phyloP scores from a whole-genome alignment of 495 filamentous ascomycete genomes.

The Ascodesmis nigricans region DNA sequence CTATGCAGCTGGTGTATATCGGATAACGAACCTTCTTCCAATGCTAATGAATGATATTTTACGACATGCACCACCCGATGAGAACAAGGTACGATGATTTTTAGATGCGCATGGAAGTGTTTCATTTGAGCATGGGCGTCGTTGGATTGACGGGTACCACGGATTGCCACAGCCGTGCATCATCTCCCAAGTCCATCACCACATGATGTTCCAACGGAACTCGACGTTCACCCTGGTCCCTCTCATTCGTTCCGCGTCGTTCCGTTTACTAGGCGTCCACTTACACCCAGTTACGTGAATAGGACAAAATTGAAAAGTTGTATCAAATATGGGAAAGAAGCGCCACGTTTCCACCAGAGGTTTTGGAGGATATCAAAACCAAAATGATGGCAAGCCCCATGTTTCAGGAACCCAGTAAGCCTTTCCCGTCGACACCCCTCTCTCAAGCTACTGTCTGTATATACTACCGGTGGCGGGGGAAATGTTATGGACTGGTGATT shows the following conservation, averaged over 20 bases:
- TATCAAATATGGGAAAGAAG: slow-evolving; percentile 97
- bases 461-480: too few relatives aligned
- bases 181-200: too few relatives aligned
- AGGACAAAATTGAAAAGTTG: slow-evolving; percentile 93
- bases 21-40: slow-evolving; percentile 84
- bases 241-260: too few relatives aligned
- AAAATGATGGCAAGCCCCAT: slow-evolving; percentile 42
- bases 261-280: slow-evolving; percentile 9
- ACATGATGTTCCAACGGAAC: too few relatives aligned
- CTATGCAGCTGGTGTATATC: slow-evolving; percentile 83
- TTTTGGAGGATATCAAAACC: slow-evolving; percentile 71
- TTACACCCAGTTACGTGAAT: too few relatives aligned
- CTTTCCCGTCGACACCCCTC: slow-evolving; percentile 7
- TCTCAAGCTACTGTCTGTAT: too few relatives aligned
- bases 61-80: slow-evolving; percentile 65
- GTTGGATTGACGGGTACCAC: too few relatives aligned
- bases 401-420: slow-evolving; percentile 34
- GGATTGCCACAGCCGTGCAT: too few relatives aligned
- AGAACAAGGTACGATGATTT: slow-evolving; percentile 99
- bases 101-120: too few relatives aligned
- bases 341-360: slow-evolving; percentile 60
- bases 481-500: too few relatives aligned
- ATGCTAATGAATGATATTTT: slow-evolving; percentile 90
- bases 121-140: too few relatives aligned
- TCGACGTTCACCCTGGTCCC: too few relatives aligned